Conservation (phyloP, 352 stramenopile genomes). For the Globisporangium orthogonon region DNA sequence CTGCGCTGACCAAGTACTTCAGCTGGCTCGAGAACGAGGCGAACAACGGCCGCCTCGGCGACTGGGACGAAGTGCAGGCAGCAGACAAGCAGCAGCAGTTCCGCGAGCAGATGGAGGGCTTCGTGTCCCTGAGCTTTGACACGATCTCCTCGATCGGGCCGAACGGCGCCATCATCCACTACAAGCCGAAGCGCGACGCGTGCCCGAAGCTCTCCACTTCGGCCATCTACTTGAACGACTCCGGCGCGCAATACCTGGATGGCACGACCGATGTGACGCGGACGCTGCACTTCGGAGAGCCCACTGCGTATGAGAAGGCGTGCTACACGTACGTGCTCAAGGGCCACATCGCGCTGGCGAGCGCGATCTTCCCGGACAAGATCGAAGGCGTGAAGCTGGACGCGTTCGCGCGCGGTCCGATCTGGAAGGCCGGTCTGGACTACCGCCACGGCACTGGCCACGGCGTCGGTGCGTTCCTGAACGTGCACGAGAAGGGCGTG, state of each 20-base stretch:
- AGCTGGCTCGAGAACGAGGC: constrained; percentile 87
- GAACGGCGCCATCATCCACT: constrained; percentile 98
- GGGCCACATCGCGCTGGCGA: constrained; percentile 95
- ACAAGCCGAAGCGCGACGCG: constrained; percentile 75
- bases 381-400: constrained; percentile 95
- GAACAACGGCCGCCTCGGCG: constrained; percentile 33
- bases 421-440: constrained; percentile 95
- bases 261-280: constrained; percentile 99
- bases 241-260: constrained; percentile 97
- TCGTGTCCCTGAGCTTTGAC: constrained; percentile 93
- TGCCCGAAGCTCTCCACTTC: constrained; percentile 87
- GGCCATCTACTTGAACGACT: constrained; percentile 98
- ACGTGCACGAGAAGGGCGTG: constrained; percentile 95
- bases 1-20: constrained; percentile 93
- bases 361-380: constrained; percentile 82
- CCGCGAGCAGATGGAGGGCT: constrained; percentile 81
- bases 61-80: constrained; percentile 81
- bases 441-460: constrained; percentile 98
- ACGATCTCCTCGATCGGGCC: constrained; percentile 96
- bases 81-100: constrained; percentile 89
- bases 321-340: constrained; percentile 97
- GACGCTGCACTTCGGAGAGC: constrained; percentile 95
- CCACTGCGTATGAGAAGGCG: constrained; percentile 90
- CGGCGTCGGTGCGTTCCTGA: constrained; percentile 95
- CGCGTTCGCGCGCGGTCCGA: constrained; percentile 90